These are phyloP conservation scores for Chlorophyllum brunneum DNA, from an alignment of 768 basidiomycete genomes.

Conservation along the genomic window DNA sequence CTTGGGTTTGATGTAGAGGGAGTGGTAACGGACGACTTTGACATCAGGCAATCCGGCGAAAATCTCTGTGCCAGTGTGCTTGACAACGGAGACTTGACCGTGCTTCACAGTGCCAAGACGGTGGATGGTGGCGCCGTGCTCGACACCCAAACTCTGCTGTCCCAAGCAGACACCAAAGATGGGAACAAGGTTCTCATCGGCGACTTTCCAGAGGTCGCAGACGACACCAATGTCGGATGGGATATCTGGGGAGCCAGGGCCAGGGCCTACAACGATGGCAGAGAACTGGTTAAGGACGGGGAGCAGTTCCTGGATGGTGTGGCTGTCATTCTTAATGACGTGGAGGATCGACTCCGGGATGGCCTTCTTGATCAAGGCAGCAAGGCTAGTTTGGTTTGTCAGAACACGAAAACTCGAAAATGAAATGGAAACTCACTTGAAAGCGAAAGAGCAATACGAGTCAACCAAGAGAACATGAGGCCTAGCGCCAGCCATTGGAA, in stretches of 20 bases:
- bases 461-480: constrained; percentile 71
- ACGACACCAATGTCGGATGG: constrained; percentile 65
- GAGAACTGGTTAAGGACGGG: constrained; percentile 58
- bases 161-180: constrained; percentile 85
- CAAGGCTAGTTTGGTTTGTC: constrained; percentile 46
- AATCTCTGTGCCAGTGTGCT: constrained; percentile 55
- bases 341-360: constrained; percentile 60
- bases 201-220: constrained; percentile 65
- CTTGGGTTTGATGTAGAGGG: constrained; percentile 57
- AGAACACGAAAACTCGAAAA: background rate
- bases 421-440: constrained; percentile 53
- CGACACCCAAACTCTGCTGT: constrained; percentile 69
- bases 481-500: constrained; percentile 30
- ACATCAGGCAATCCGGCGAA: constrained; percentile 55
- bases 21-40: constrained; percentile 76
- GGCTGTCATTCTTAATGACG: constrained; percentile 71
- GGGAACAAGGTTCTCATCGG: constrained; percentile 50
- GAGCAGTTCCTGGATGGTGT: constrained; percentile 45
- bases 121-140: constrained; percentile 58
- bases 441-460: constrained; percentile 85
- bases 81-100: constrained; percentile 56
- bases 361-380: constrained; percentile 60
- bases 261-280: constrained; percentile 73
- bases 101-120: constrained; percentile 34
- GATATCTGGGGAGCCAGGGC: constrained; percentile 72